A percentile compares a stretch with the other conserved stretches of the same genome.
These are phyloP conservation scores for Ascodesmis nigricans DNA, from an alignment of 495 filamentous ascomycete genomes.

Conservation along the genomic window DNA sequence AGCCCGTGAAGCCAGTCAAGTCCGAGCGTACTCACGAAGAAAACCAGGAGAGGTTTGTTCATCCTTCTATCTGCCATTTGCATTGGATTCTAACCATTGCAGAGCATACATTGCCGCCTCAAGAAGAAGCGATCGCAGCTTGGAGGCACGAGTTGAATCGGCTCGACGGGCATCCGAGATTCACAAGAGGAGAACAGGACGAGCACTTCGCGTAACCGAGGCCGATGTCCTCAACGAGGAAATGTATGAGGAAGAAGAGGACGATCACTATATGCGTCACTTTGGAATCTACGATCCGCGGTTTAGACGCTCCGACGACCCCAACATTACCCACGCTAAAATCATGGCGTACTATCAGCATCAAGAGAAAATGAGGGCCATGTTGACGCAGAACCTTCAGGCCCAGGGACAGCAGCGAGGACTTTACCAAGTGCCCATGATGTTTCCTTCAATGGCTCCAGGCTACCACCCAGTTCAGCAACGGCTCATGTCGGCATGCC, in stretches of 20 bases:
- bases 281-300: conserved; percentile 33
- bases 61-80: conserved; percentile 1
- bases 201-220: conserved; percentile 59
- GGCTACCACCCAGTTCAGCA: too few relatives aligned
- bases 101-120: conserved; percentile 92
- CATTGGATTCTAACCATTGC: conserved; percentile 6
- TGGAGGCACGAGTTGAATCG: conserved; percentile 79
- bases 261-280: conserved; percentile 32
- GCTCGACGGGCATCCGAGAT: conserved; percentile 72
- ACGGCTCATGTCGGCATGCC: too few relatives aligned
- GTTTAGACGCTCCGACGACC: conserved; percentile 31
- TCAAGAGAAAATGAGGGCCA: conserved; percentile 34
- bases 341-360: conserved; percentile 38
- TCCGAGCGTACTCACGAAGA: conserved; percentile 61
- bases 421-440: conserved; percentile 25
- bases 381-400: conserved; percentile 25
- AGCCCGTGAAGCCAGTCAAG: conserved; percentile 24
- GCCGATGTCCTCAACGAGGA: conserved; percentile 80
- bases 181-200: conserved; percentile 74
- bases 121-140: conserved; percentile 64
- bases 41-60: conserved; percentile 61
- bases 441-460: conserved; percentile 25
- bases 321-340: conserved; percentile 30
- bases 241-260: conserved; percentile 95
- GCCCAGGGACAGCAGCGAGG: conserved; percentile 24